Conservation (phyloP, 805 yeast species). For the Candida nonsorbophila region DNA sequence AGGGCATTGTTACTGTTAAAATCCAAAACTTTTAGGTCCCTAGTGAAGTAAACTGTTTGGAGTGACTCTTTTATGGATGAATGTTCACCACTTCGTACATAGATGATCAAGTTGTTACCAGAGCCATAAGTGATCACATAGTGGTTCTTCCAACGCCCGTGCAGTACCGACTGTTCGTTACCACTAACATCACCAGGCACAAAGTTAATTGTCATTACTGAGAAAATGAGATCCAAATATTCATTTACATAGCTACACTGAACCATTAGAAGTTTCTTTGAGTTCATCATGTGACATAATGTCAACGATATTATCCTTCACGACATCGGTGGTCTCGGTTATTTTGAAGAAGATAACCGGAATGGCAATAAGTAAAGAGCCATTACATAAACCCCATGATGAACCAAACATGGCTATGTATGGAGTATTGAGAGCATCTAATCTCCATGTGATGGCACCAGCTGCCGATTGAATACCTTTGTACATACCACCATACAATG, state of each 20-base stretch:
- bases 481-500: conserved; percentile 57
- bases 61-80: conserved; percentile 34
- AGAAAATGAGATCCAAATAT: no score
- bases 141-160: conserved; percentile 60
- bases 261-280: no score
- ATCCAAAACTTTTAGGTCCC: conserved; percentile 63
- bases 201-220: conserved; percentile 55
- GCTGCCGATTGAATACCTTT: conserved; percentile 63
- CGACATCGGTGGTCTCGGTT: conserved; percentile 36
- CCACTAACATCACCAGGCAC: conserved; percentile 84
- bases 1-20: conserved; percentile 57
- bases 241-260: no score
- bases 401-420: conserved; percentile 40
- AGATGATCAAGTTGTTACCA: conserved; percentile 76
- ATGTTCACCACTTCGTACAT: no score
- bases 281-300: not conserved
- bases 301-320: conserved; percentile 27
- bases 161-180: conserved; percentile 49
- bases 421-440: conserved; percentile 37
- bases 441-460: conserved; percentile 56
- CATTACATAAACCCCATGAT: conserved; percentile 49
- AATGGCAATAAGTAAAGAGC: conserved; percentile 42
- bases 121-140: conserved; percentile 73
- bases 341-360: conserved; percentile 43
- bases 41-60: conserved; percentile 71